A percentile compares a stretch with the other conserved stretches of the same genome.
These are phyloP conservation scores for Herpotrichia juniperi DNA, from an alignment of 2,329 filamentous ascomycete species.

Conservation along the genomic window DNA sequence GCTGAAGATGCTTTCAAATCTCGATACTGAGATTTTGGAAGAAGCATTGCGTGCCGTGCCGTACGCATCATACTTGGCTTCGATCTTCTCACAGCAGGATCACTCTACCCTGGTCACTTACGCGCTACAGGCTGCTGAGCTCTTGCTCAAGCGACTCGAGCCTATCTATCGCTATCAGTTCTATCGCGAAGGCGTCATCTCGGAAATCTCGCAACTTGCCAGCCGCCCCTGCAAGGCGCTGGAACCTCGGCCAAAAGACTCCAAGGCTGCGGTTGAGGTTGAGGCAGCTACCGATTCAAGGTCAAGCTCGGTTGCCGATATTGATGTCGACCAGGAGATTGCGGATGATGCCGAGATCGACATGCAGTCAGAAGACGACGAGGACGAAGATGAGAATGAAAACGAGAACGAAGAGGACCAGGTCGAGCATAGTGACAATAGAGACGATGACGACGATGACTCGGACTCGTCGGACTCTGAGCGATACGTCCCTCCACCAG, in stretches of 20 bases:
- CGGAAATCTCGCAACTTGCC: constrained; percentile 85
- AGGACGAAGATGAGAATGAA: constrained; percentile 58
- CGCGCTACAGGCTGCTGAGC: constrained; percentile 86
- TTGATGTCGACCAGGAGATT: constrained; percentile 49
- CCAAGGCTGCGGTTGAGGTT: constrained; percentile 29
- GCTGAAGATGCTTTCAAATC: constrained; percentile 94
- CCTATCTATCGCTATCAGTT: constrained; percentile 94
- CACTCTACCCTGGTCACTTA: constrained; percentile 85
- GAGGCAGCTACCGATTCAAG: constrained; percentile 32
- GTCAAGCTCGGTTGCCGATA: constrained; percentile 30
- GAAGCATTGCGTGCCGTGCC: constrained; percentile 87
- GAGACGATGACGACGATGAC: constrained; percentile 65
- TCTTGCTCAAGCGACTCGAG: constrained; percentile 83
- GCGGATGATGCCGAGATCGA: constrained; percentile 61
- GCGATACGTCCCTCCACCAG: constrained; percentile 24
- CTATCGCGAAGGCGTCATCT: constrained; percentile 93
- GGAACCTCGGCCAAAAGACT: constrained; percentile 34
- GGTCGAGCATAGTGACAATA: constrained; percentile 64
- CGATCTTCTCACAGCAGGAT: constrained; percentile 94
- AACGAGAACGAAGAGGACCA: constrained; percentile 61
- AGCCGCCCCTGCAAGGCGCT: constrained; percentile 49
- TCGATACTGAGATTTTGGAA: constrained; percentile 83
- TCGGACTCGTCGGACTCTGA: constrained; percentile 66
- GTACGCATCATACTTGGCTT: constrained; percentile 93
- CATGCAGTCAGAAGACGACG: constrained; percentile 60